These are phyloP conservation scores for Haplosporangium sp. DNA, from an alignment of 371 early-diverging fungal species.

Conservation along the genomic window DNA sequence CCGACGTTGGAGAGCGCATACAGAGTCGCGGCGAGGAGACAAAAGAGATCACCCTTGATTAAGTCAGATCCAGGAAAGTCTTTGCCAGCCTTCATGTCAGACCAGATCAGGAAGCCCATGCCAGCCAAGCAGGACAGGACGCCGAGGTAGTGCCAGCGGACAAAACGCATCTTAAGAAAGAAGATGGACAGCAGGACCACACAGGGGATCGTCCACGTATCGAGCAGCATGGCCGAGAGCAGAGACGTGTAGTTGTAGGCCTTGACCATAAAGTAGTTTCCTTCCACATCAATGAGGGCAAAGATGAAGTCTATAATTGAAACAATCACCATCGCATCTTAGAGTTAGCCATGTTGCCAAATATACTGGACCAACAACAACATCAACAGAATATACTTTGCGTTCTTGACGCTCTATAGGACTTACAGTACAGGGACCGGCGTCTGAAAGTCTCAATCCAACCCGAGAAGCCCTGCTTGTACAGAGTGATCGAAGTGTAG, in stretches of 20 bases:
- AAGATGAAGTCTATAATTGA: conserved; percentile 62
- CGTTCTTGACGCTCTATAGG: neutral
- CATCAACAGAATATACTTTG: neutral
- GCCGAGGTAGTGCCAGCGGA: conserved; percentile 73
- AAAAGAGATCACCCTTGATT: conserved; percentile 76
- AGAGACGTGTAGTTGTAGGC: conserved; percentile 79
- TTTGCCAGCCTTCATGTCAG: conserved; percentile 63
- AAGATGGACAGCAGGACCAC: conserved; percentile 72
- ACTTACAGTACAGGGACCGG: conserved; percentile 66
- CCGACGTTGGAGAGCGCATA: conserved; percentile 78
- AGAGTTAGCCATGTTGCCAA: too few species aligned
- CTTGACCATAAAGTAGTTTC: conserved; percentile 83
- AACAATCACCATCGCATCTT: too few species aligned
- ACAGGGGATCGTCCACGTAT: conserved; percentile 80
- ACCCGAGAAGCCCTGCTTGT: conserved; percentile 63
- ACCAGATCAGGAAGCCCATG: conserved; percentile 71
- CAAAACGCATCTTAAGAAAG: conserved; percentile 70
- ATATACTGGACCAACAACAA: neutral
- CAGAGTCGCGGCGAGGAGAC: conserved; percentile 74
- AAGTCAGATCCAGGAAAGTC: conserved; percentile 60
- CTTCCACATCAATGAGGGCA: conserved; percentile 80
- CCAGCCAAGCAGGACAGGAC: conserved; percentile 73
- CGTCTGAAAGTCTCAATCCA: conserved; percentile 62
- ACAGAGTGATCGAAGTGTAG: conserved; percentile 69
- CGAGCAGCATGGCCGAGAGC: conserved; percentile 78